Conservation (phyloP, 2,329 filamentous ascomycete genomes). For the Colletotrichum limetticola region DNA sequence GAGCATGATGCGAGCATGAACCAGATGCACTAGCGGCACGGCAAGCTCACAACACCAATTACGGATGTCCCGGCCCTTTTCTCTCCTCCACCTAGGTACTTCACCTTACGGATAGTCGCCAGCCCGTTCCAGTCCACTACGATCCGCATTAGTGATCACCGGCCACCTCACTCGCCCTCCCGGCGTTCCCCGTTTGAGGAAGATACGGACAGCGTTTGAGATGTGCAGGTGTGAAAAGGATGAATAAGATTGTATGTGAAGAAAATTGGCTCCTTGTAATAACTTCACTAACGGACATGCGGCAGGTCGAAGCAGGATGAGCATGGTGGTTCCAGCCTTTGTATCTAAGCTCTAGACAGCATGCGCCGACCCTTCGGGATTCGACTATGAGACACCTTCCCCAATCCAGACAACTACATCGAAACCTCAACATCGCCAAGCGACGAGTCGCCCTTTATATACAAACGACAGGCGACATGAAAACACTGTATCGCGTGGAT, state of each 20-base stretch:
- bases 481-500: too few species aligned
- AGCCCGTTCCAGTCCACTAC: not conserved
- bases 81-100: not conserved
- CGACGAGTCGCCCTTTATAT: not conserved
- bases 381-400: not conserved
- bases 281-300: not conserved
- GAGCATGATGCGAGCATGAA: not conserved
- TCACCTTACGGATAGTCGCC: not conserved
- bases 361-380: not conserved
- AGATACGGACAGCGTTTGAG: not conserved
- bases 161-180: not conserved
- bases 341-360: not conserved
- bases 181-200: not conserved
- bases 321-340: not conserved
- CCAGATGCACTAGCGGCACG: not conserved
- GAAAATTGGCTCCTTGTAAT: not conserved
- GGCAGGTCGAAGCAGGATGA: not conserved
- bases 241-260: not conserved
- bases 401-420: not conserved
- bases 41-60: not conserved
- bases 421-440: not conserved
- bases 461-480: too few species aligned
- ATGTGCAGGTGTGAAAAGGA: not conserved
- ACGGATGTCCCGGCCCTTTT: slow-evolving; percentile 4
- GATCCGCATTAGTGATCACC: not conserved